Evolutionary conservation across 2,329 filamentous ascomycete genomes (phyloP).

Genomic region (Phyllosticta paracitricarpa): DNA sequence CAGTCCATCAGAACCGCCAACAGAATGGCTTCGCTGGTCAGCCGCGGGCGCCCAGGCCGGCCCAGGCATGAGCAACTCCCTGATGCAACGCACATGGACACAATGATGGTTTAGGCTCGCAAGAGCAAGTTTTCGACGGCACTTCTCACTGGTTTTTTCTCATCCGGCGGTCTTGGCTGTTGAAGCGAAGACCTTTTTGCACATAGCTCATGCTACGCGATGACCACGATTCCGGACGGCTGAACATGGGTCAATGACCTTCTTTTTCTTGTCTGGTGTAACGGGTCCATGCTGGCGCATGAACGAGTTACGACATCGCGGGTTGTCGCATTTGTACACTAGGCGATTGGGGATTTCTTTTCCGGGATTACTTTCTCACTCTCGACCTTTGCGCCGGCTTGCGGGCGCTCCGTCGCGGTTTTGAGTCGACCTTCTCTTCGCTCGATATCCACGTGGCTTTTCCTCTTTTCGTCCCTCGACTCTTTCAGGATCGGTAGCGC

Average conservation of each 20-base stretch:
- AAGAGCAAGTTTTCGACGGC: conserved; percentile 6
- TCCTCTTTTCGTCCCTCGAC: not conserved
- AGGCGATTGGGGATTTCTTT: conserved; percentile 9
- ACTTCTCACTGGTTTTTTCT: conserved; percentile 8
- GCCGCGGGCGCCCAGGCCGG: conserved; percentile 22
- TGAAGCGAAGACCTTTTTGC: conserved; percentile 8
- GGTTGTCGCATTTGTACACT: conserved; percentile 11
- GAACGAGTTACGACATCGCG: conserved; percentile 8
- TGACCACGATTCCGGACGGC: conserved; percentile 10
- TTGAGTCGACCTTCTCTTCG: conserved; percentile 10
- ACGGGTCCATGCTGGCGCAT: conserved; percentile 10
- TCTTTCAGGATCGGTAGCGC: conserved; percentile 5
- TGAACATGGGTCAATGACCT: conserved; percentile 5
- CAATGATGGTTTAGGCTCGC: conserved; percentile 4
- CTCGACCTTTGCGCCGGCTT: conserved; percentile 3
- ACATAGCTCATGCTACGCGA: conserved; percentile 10
- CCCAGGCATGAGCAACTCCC: conserved; percentile 19
- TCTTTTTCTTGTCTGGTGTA: conserved; percentile 9
- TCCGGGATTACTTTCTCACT: not conserved
- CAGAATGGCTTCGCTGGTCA: conserved; percentile 27
- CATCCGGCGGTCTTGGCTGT: not conserved
- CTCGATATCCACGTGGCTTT: conserved; percentile 9
- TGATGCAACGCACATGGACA: conserved; percentile 2
- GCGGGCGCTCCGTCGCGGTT: conserved; percentile 4
- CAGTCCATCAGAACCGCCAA: conserved; percentile 20